A percentile compares a stretch with the other conserved stretches of the same genome.
Evolutionary conservation across 768 basidiomycete species (phyloP).

Genomic region (Lactarius quietus): DNA sequence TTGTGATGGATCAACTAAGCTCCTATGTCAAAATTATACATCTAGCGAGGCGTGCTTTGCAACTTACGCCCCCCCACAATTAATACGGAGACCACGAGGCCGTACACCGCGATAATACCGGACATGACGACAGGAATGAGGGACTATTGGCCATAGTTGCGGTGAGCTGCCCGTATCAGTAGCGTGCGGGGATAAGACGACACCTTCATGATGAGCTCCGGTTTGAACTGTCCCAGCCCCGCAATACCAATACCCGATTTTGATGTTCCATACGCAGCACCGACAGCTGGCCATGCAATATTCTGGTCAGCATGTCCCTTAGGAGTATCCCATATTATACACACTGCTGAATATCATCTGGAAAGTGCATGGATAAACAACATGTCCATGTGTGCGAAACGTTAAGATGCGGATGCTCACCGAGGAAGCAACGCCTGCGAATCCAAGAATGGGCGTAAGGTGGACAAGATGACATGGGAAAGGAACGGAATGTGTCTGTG

Average conservation of each 20-base stretch:
- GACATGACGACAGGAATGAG: constrained; percentile 96
- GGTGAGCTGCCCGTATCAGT: constrained; percentile 1
- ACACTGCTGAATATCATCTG: constrained; percentile 98
- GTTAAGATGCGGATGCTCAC: constrained; percentile 48
- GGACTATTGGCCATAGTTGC: not conserved
- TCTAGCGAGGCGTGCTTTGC: not conserved
- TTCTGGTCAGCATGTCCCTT: not conserved
- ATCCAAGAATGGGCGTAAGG: constrained; percentile 98
- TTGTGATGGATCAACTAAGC: constrained; percentile 24
- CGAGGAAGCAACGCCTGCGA: constrained; percentile 92
- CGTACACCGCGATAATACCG: constrained; percentile 99
- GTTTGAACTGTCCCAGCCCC: constrained; percentile 88
- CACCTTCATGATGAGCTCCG: constrained; percentile 98
- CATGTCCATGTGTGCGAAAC: not conserved
- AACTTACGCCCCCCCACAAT: constrained; percentile 82
- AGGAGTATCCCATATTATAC: constrained; percentile 33
- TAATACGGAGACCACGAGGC: constrained; percentile 97
- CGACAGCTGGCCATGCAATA: constrained; percentile 55
- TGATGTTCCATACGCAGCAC: constrained; percentile 94
- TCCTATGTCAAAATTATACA: constrained; percentile 6
- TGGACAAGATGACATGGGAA: constrained; percentile 53
- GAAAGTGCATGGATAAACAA: not conserved
- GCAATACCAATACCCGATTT: constrained; percentile 98
- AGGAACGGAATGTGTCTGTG: constrained; percentile 1
- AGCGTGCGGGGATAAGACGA: constrained; percentile 25